Base-by-base conservation (phyloP, 2,329 filamentous ascomycete genomes). In the Epichloe baconii region DNA sequence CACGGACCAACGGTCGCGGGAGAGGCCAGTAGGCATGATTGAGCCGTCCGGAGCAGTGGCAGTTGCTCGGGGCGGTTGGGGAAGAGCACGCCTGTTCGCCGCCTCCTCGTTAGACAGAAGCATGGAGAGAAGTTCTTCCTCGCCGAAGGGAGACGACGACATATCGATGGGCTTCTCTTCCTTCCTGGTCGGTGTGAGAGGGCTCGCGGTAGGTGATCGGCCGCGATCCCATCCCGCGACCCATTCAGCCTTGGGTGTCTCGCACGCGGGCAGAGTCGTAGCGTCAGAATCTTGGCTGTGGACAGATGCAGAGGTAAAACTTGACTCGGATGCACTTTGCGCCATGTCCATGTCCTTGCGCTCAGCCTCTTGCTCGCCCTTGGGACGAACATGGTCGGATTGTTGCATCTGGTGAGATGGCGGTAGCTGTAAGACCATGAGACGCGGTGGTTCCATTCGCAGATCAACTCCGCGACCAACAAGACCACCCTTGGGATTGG, bases 91-190 rank as follows among this genome's bases (percentile, higher is more conserved):
- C 37, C 36, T 56, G 10, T 57, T 55, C 3, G 51, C 49, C 3
- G 51, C 49, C 2, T 58, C 49, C 2, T 58, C 51, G 35, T 52
- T 58, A 0, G 59, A 56, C 38, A 66, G 52, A 6, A 68, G 53
- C 17, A 68, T 54, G 2, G 60, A 59, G 21, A 68, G 35, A 47
- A 69, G 60, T 5, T 69, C 65, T 4, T 61, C 55, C 47, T 68
- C 66, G 44, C 62, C 62, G 41, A 62, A 66, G 1, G 65, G 61
- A 35, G 64, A 64, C 0, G 65, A 65, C 6, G 61, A 58, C 34
- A 59, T 50, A 7, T 57, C 57, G 15, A 52, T 51, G 5, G 38
- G 48, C 34, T 42, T 45, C 10, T 35, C 19, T 35, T 45, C 52
- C 5, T 26, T 12, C 35, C 37, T 49, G 23, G 12, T 49, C 1